A percentile compares a stretch with the other conserved stretches of the same genome.
Conservation (phyloP, 345 rosid genomes). For the Gossypium raimondii region DNA sequence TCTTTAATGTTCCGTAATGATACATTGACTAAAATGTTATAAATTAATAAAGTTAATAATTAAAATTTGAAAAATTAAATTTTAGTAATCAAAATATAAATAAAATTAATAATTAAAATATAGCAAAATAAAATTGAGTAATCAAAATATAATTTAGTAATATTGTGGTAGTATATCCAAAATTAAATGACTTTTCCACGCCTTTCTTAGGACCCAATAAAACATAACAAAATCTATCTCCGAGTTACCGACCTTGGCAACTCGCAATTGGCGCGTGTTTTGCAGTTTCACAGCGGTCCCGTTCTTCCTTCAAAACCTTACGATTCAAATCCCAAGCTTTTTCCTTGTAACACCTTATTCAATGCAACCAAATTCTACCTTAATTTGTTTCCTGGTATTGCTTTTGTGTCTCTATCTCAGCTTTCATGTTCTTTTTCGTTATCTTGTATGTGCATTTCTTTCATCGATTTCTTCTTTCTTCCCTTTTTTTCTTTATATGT, state of each 20-base stretch:
- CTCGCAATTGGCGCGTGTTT: constrained; percentile 30
- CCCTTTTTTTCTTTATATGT: background rate
- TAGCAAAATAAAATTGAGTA: no score
- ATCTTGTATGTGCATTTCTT: background rate
- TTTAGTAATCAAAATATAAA: no score
- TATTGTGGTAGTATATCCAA: no score
- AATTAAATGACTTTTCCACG: no score
- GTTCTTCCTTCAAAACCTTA: constrained; percentile 5
- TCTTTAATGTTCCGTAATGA: no score
- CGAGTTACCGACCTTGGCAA: constrained; percentile 23
- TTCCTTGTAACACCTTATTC: background rate
- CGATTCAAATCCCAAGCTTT: constrained; percentile 1
- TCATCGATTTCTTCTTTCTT: background rate
- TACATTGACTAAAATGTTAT: no score
- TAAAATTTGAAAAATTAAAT: no score
- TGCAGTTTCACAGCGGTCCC: constrained; percentile 14
- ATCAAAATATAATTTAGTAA: no score
- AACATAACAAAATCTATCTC: background rate
- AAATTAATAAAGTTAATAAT: no score
- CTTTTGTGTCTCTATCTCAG: background rate
- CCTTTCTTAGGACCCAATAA: background rate
- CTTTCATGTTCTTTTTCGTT: background rate
- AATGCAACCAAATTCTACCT: background rate
- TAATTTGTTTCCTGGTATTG: background rate
- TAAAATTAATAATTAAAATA: no score